Base-by-base conservation (phyloP, 768 basidiomycete species). In the Coprinopsis sp. region DNA sequence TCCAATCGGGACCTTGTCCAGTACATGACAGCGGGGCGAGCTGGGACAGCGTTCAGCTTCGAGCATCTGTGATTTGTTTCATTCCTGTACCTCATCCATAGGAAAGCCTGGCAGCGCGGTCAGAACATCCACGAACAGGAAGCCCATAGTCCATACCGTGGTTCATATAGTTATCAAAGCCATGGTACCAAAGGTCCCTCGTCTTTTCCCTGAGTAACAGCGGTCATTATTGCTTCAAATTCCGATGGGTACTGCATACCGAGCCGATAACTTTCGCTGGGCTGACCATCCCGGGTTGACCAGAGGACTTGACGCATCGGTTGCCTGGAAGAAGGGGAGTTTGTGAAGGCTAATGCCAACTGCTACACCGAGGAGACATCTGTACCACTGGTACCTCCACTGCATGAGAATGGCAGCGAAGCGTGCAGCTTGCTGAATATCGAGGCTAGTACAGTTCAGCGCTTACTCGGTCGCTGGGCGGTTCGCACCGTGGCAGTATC, bases 11-110 rank as follows among this genome's bases (percentile, higher is more conserved):
- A n/a, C 92, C 91, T 66, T 81, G 78, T 6, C 88, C 89, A 36
- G 74, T 75, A 61, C 95, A 99, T 19, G 89, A 84, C 22, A 99
- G 65, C 1, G 95, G 94, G 6, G 83, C 80, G n/a, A 98, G 73
- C 85, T 97, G 54, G 8, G 48, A 28, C 45, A 24, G 34, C 30
- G 48, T 38, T 19, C 31, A 27, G 27, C 31, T 31, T 27, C 44
- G 37, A 11, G 11, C 14, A 16, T 40, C 55, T 52, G 44, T 21
- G 14, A 16, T 27, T 24, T 40, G 11, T 6, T n/a, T n/a, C n/a
- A n/a, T n/a, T 10, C 2, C 28, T 57, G 48, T 60, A 89, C 88
- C 78, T 91, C 90, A 54, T 91, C 90, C 58, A 86, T 63, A 16
- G 90, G 90, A 56, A 90, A 91, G n/a, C 87, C 88, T 88, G 33